A percentile compares a stretch with the other conserved stretches of the same genome.
These are phyloP conservation scores for Haplosporangium gracile DNA, from an alignment of 192 early-diverging fungal species.

Conservation along the genomic window DNA sequence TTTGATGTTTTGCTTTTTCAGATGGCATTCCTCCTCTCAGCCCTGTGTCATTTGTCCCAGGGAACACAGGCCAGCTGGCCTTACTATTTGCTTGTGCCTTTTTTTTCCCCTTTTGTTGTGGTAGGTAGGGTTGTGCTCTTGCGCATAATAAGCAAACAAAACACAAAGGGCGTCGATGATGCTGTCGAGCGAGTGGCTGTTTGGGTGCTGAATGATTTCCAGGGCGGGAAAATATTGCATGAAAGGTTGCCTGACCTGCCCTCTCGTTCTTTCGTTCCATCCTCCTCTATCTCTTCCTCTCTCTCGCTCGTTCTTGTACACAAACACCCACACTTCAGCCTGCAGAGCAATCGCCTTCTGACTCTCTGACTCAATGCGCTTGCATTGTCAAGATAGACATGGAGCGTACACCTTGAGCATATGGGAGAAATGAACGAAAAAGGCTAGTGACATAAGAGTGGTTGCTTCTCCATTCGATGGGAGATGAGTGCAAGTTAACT, in stretches of 20 bases:
- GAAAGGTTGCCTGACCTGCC: slow-evolving; percentile 14
- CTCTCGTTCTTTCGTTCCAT: background rate
- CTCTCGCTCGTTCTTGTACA: background rate
- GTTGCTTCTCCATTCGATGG: background rate
- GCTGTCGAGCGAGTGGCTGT: background rate
- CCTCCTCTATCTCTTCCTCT: background rate
- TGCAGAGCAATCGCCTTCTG: background rate
- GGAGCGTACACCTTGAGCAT: background rate
- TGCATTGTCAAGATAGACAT: background rate
- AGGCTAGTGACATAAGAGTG: background rate
- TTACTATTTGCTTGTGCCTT: background rate
- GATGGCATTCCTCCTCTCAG: background rate
- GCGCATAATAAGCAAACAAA: background rate
- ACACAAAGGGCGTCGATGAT: background rate
- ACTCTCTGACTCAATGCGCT: background rate
- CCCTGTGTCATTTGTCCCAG: slow-evolving; percentile 3
- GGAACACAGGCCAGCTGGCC: background rate
- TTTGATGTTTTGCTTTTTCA: background rate
- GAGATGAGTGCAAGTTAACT: slow-evolving; percentile 3
- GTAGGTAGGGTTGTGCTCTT: background rate
- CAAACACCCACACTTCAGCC: no score
- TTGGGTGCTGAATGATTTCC: background rate
- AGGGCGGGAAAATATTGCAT: slow-evolving; percentile 22
- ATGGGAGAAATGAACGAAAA: background rate
- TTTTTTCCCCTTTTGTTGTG: background rate